Percentiles rank a stretch among this genome's conserved stretches.
These are phyloP conservation scores for Sutorius eximius DNA, from an alignment of 1,284 basidiomycete species.

Conservation along the genomic window DNA sequence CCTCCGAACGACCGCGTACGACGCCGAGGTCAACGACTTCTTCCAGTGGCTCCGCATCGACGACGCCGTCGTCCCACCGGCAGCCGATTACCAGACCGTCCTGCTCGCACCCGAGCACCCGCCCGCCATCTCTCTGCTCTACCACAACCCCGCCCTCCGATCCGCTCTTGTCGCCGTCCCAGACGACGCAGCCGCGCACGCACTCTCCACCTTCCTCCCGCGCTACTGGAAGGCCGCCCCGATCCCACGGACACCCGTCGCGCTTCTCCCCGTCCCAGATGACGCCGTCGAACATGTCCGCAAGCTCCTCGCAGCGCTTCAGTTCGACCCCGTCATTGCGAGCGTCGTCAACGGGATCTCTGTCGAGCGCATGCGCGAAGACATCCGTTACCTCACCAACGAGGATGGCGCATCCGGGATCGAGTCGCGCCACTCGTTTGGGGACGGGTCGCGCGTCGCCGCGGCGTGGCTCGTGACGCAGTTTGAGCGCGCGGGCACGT, in stretches of 20 bases:
- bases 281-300: conserved; percentile 50
- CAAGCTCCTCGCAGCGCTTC: conserved; percentile 47
- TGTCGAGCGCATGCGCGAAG: conserved; percentile 59
- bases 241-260: conserved; percentile 47
- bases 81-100: conserved; percentile 22
- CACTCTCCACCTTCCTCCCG: conserved; percentile 49
- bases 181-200: conserved; percentile 26
- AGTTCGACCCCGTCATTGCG: conserved; percentile 61
- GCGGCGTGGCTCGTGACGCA: conserved; percentile 73
- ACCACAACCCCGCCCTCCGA: conserved; percentile 6
- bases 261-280: conserved; percentile 53
- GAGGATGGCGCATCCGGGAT: conserved; percentile 69
- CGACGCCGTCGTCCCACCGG: conserved; percentile 15
- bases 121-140: conserved; percentile 13
- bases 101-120: conserved; percentile 10
- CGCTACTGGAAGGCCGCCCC: conserved; percentile 60
- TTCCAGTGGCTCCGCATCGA: conserved; percentile 26
- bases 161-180: conserved; percentile 27
- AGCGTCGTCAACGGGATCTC: conserved; percentile 64
- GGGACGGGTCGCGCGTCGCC: conserved; percentile 63
- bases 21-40: conserved; percentile 37
- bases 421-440: conserved; percentile 76
- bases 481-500: conserved; percentile 73
- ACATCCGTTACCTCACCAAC: conserved; percentile 80
- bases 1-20: conserved; percentile 34